These are phyloP conservation scores for Gossypium thurberi DNA, from an alignment of 345 rosid species.

Conservation along the genomic window DNA sequence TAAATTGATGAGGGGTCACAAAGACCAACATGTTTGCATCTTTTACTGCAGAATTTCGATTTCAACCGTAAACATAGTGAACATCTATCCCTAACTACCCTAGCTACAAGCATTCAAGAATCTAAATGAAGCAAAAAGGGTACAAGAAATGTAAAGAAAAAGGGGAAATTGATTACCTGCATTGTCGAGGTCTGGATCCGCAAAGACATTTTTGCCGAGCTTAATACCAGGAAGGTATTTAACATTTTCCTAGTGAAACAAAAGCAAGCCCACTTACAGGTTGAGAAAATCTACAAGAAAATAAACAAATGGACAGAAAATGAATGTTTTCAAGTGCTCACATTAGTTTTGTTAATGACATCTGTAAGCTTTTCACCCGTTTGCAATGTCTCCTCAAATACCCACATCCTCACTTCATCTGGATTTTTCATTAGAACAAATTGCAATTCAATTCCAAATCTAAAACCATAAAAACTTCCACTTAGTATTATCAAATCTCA, in stretches of 20 bases:
- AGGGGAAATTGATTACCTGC: constrained; percentile 48
- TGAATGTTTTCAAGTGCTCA: constrained; percentile 20
- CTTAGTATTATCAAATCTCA: not conserved
- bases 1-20: constrained; percentile 90
- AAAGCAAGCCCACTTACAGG: not conserved
- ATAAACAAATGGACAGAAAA: not conserved
- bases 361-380: constrained; percentile 89
- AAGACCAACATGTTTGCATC: constrained; percentile 92
- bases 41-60: constrained; percentile 42
- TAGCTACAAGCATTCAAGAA: not conserved
- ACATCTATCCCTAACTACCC: not conserved
- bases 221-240: constrained; percentile 89
- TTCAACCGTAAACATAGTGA: not conserved
- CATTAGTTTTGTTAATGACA: constrained; percentile 80
- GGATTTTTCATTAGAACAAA: constrained; percentile 19
- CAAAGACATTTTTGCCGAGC: constrained; percentile 79
- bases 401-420: constrained; percentile 99
- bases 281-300: constrained; percentile 5
- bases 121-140: not conserved
- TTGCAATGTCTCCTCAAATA: constrained; percentile 77
- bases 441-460: not conserved
- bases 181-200: constrained; percentile 75
- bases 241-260: constrained; percentile 60
- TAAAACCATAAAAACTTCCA: not conserved
- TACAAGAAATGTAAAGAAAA: not conserved